Evolutionary conservation across 441 rosid genomes (phyloP).

Genomic region (Mallotus japonicus): DNA sequence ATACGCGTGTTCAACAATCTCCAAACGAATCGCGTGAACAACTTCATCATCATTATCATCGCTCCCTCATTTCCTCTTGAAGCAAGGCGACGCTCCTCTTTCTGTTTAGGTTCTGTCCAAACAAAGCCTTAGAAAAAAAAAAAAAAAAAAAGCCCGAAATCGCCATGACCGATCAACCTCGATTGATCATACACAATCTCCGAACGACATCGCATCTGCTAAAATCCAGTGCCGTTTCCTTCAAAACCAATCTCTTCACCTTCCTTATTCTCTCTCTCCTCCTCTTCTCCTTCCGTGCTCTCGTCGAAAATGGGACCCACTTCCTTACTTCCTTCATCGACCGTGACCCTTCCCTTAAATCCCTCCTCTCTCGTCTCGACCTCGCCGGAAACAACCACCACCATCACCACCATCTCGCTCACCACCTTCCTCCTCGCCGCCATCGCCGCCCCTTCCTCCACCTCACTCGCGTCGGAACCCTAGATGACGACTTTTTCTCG

Average conservation of each 20-base stretch:
- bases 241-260: conserved; percentile 53
- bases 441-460: conserved; percentile 80
- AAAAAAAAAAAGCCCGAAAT: conserved; percentile 1
- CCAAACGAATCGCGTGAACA: no score
- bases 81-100: no score
- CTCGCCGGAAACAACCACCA: conserved; percentile 34
- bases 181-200: conserved; percentile 29
- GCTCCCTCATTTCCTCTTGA: no score
- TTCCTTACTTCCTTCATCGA: conserved; percentile 74
- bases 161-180: conserved; percentile 69
- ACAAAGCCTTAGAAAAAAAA: not conserved
- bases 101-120: no score
- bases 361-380: conserved; percentile 81
- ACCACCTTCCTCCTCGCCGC: conserved; percentile 31
- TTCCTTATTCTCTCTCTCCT: conserved; percentile 66
- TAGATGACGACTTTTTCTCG: conserved; percentile 84
- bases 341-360: conserved; percentile 72
- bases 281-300: conserved; percentile 74
- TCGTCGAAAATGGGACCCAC: conserved; percentile 66
- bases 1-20: no score
- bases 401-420: conserved; percentile 25
- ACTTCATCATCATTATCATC: no score
- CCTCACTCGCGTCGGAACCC: conserved; percentile 77
- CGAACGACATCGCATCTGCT: conserved; percentile 62
- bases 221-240: conserved; percentile 43